Evolutionary conservation across 257 asterid species (phyloP).

Genomic region (Fraxinus cuspidata): DNA sequence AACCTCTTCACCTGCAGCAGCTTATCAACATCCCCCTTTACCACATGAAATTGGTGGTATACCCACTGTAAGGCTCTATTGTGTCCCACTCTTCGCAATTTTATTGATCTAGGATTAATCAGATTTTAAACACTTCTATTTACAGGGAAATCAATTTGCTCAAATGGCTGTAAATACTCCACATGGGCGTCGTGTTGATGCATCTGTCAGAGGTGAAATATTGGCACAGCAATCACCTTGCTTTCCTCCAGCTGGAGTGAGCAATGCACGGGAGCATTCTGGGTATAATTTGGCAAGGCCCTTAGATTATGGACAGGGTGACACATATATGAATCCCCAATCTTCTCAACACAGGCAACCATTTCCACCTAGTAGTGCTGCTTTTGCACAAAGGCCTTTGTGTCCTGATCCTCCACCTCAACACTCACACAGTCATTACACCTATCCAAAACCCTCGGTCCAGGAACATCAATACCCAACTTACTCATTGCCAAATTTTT

Average conservation of each 20-base stretch:
- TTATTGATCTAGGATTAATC: not conserved
- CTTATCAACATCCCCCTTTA: constrained; percentile 49
- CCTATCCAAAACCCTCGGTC: constrained; percentile 38
- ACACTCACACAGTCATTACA: constrained; percentile 38
- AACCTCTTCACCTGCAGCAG: constrained; percentile 38
- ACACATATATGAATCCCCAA: constrained; percentile 49
- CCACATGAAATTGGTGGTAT: constrained; percentile 51
- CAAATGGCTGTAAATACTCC: constrained; percentile 44
- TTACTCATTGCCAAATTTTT: constrained; percentile 35
- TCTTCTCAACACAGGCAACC: constrained; percentile 53
- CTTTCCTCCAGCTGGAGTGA: constrained; percentile 55
- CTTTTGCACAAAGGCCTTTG: constrained; percentile 65
- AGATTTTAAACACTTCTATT: constrained; percentile 23
- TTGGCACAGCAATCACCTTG: constrained; percentile 57
- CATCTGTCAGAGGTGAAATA: constrained; percentile 50
- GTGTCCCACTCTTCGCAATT: constrained; percentile 11
- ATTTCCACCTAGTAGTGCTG: constrained; percentile 48
- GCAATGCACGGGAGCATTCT: constrained; percentile 50
- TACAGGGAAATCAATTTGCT: constrained; percentile 62
- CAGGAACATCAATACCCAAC: constrained; percentile 42
- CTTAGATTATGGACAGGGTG: constrained; percentile 54
- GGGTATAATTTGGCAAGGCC: constrained; percentile 57
- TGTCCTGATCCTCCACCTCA: constrained; percentile 55
- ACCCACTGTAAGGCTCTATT: constrained; percentile 52
- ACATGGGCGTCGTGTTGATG: constrained; percentile 48